A percentile compares a stretch with the other conserved stretches of the same genome.
These are phyloP conservation scores for Balamuthia mandrillaris DNA, from an alignment of 208 protist species.

Conservation along the genomic window DNA sequence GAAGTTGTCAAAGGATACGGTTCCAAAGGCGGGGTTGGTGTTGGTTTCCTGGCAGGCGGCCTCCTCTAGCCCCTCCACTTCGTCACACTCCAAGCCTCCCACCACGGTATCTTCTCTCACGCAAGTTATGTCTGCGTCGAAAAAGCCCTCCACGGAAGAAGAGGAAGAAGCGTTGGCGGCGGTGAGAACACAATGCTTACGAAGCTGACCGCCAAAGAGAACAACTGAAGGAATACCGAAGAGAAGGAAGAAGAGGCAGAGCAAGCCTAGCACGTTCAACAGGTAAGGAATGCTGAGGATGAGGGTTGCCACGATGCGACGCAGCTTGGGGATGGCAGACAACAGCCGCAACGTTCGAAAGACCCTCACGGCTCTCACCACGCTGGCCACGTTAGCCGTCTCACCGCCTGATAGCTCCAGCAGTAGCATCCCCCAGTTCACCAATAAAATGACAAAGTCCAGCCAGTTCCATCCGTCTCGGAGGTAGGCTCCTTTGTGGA, in stretches of 20 bases:
- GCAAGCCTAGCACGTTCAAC: slow-evolving; percentile 23
- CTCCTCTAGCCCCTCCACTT: neutral
- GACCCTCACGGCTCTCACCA: no score
- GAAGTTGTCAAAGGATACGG: slow-evolving; percentile 51
- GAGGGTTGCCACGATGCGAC: no score
- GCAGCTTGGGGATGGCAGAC: no score
- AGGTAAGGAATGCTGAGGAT: no score
- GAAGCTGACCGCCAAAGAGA: slow-evolving; percentile 40
- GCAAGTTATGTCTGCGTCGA: neutral
- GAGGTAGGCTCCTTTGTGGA: no score
- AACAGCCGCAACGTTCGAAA: no score
- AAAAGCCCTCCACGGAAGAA: no score
- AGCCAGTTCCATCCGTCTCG: no score
- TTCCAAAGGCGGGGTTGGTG: neutral
- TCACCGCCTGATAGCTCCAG: no score
- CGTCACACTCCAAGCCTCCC: neutral
- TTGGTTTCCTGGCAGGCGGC: neutral
- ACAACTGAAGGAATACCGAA: slow-evolving; percentile 44
- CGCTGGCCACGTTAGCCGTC: no score
- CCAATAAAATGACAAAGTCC: no score
- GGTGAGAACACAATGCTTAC: neutral
- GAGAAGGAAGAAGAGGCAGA: slow-evolving; percentile 30
- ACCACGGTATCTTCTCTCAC: neutral
- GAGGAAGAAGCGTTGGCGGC: neutral
- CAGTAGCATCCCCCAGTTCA: no score